Evolutionary conservation across 2,329 filamentous ascomycete genomes (phyloP).

Genomic region (Aspergillus amoenus): DNA sequence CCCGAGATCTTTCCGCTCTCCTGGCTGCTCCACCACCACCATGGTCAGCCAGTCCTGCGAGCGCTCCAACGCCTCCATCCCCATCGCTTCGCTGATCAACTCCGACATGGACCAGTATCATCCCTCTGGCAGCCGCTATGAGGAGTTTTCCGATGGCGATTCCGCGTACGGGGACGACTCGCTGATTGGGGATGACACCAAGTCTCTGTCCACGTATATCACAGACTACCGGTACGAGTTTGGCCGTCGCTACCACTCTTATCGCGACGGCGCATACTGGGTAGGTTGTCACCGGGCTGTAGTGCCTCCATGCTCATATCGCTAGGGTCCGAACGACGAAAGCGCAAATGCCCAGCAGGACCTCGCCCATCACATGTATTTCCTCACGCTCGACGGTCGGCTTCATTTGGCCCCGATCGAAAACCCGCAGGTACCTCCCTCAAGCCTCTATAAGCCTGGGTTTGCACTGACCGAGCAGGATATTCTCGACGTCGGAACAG

Average conservation of each 20-base stretch:
- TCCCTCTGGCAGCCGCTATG: conserved; percentile 4
- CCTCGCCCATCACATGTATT: conserved; percentile 41
- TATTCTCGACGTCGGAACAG: conserved; percentile 27
- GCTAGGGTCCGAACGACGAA: conserved; percentile 24
- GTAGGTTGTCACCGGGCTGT: background rate
- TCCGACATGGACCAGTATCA: conserved; percentile 1
- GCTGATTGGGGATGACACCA: conserved; percentile 24
- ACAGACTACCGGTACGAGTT: conserved; percentile 31
- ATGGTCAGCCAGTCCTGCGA: background rate
- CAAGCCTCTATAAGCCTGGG: too few species aligned
- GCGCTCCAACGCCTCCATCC: background rate
- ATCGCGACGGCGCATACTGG: conserved; percentile 30
- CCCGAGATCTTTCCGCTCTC: too few species aligned
- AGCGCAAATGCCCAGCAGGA: conserved; percentile 22
- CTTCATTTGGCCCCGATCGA: conserved; percentile 31
- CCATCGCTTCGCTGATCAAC: background rate
- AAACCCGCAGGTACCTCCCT: conserved; percentile 19
- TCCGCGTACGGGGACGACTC: conserved; percentile 22
- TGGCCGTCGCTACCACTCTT: conserved; percentile 36
- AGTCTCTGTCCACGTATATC: conserved; percentile 28
- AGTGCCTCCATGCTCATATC: background rate
- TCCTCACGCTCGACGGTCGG: conserved; percentile 31
- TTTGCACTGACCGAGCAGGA: too few species aligned
- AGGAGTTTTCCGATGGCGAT: conserved; percentile 14
- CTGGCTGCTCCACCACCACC: too few species aligned